Conservation (phyloP, 140 eudicot species). For the Cichorium intybus region DNA sequence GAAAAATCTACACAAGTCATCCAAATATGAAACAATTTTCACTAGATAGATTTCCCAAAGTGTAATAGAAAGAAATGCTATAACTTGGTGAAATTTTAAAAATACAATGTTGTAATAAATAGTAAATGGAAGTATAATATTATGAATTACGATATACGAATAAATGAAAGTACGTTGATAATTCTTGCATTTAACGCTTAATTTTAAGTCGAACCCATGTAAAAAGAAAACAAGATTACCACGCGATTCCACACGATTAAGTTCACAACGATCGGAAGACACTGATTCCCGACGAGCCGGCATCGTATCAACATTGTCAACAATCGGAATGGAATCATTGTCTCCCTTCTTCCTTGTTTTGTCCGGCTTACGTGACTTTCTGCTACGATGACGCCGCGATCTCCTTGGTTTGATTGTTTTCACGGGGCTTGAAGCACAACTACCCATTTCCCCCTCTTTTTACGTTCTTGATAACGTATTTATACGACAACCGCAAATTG, state of each 20-base stretch:
- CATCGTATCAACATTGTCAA: slow-evolving; percentile 47
- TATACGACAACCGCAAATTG: slow-evolving; percentile 8
- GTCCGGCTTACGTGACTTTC: slow-evolving; percentile 32
- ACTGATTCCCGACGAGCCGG: slow-evolving; percentile 45
- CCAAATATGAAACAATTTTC: no score
- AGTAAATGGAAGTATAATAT: neutral
- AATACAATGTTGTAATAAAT: neutral
- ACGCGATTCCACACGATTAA: slow-evolving; percentile 50
- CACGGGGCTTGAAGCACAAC: slow-evolving; percentile 44
- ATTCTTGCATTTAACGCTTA: neutral
- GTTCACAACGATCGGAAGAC: slow-evolving; percentile 51
- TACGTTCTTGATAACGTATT: slow-evolving; percentile 21
- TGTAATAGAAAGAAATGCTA: no score
- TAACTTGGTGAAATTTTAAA: no score
- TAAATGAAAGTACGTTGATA: neutral
- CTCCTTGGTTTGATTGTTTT: slow-evolving; percentile 40
- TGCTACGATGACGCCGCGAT: slow-evolving; percentile 34
- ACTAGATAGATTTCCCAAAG: neutral
- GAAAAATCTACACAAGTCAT: no score
- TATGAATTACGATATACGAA: neutral
- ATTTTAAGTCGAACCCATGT: neutral
- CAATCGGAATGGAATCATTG: slow-evolving; percentile 1
- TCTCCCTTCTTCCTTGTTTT: slow-evolving; percentile 46
- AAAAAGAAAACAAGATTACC: slow-evolving; percentile 22
- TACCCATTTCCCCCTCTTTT: slow-evolving; percentile 39